These are phyloP conservation scores for Lithohypha guttulata DNA, from an alignment of 2,329 filamentous ascomycete genomes.

Conservation along the genomic window DNA sequence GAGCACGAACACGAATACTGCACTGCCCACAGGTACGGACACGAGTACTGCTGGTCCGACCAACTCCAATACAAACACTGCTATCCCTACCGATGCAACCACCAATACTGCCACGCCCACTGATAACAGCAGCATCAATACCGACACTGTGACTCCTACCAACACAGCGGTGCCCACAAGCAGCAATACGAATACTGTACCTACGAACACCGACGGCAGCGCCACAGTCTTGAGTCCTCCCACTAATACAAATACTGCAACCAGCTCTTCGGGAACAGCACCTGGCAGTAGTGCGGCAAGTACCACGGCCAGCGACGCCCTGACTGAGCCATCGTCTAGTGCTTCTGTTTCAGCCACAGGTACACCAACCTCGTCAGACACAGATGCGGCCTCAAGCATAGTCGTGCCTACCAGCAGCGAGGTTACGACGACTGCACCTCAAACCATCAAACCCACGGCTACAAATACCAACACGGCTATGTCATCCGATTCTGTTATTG, in stretches of 20 bases:
- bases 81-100: slow-evolving; percentile 3
- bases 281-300: neutral
- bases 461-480: slow-evolving; percentile 35
- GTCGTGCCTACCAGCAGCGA: neutral
- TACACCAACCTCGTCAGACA: neutral
- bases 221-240: slow-evolving; percentile 10
- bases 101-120: slow-evolving; percentile 8
- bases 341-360: neutral
- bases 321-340: neutral
- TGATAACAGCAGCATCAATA: too few species aligned
- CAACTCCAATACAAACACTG: slow-evolving; percentile 6
- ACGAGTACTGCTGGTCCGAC: slow-evolving; percentile 1
- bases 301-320: neutral
- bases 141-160: slow-evolving; percentile 1
- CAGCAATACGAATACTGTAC: slow-evolving; percentile 16
- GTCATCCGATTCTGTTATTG: slow-evolving; percentile 24
- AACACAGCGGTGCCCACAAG: slow-evolving; percentile 4
- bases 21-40: slow-evolving; percentile 19
- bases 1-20: slow-evolving; percentile 10
- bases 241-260: slow-evolving; percentile 5
- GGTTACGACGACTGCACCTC: slow-evolving; percentile 18
- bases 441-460: slow-evolving; percentile 36
- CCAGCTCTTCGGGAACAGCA: neutral
- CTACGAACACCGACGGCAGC: slow-evolving; percentile 14
- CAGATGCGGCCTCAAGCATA: neutral